Percentiles rank a stretch among this genome's conserved stretches.
Evolutionary conservation across 495 filamentous ascomycete species (phyloP).

Genomic region (Talaromyces adpressus): DNA sequence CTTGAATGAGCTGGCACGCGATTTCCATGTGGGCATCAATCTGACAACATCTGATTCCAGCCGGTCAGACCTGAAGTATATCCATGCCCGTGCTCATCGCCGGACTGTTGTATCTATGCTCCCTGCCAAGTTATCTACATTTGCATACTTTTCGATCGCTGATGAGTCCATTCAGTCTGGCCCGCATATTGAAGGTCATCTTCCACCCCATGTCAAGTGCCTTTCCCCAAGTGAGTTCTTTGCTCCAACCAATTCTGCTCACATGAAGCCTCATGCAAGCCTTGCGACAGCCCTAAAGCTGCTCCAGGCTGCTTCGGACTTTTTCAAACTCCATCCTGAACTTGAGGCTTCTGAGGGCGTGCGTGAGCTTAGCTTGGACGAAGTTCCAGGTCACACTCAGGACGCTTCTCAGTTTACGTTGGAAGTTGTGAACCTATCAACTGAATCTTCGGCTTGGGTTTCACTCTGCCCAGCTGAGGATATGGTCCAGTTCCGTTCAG

Average conservation of each 20-base stretch:
- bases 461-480: constrained; percentile 11
- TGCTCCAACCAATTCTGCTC: neutral
- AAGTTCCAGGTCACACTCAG: neutral
- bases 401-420: neutral
- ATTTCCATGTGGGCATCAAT: neutral
- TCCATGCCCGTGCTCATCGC: neutral
- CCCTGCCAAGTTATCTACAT: neutral
- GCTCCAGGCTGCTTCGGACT: neutral
- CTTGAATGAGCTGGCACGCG: neutral
- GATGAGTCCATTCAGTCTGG: neutral
- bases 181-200: neutral
- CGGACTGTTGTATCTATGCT: neutral
- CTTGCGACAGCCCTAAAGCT: neutral
- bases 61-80: neutral
- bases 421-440: constrained; percentile 14
- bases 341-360: neutral
- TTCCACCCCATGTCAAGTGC: neutral
- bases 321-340: neutral
- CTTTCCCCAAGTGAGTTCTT: neutral
- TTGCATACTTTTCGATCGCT: neutral
- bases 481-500: constrained; percentile 11
- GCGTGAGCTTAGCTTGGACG: neutral
- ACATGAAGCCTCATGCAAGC: neutral
- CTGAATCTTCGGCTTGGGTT: neutral
- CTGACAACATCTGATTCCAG: neutral